Conservation (phyloP, 306 rosid species). For the Begonia loranthoides region DNA sequence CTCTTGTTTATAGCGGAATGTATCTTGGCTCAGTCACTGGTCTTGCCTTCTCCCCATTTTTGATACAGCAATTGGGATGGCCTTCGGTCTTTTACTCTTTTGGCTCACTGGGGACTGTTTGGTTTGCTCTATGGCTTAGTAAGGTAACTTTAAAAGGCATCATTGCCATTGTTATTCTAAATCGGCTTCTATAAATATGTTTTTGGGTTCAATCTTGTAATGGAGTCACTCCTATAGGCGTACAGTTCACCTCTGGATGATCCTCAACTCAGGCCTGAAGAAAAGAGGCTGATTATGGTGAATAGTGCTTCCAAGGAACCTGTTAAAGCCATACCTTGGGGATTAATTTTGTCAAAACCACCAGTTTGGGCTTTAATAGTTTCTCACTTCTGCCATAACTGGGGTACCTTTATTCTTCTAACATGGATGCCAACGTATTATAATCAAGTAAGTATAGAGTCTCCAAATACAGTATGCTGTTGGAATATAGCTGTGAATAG, state of each 20-base stretch:
- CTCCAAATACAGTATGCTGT: not conserved
- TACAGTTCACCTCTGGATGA: slow-evolving; percentile 91
- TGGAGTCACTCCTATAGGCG: slow-evolving; percentile 36
- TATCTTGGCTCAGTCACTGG: slow-evolving; percentile 98
- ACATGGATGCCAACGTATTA: slow-evolving; percentile 99
- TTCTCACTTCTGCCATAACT: slow-evolving; percentile 94
- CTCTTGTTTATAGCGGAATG: slow-evolving; percentile 97
- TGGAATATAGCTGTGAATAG: too few relatives aligned
- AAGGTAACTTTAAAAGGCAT: slow-evolving; percentile 35
- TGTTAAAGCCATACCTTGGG: slow-evolving; percentile 83
- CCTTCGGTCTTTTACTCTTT: slow-evolving; percentile 95
- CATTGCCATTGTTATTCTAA: not conserved
- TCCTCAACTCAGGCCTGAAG: slow-evolving; percentile 70
- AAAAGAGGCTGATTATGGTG: slow-evolving; percentile 59
- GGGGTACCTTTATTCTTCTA: slow-evolving; percentile 99
- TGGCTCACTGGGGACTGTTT: slow-evolving; percentile 88
- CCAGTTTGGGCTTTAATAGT: slow-evolving; percentile 97
- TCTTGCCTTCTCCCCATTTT: slow-evolving; percentile 83
- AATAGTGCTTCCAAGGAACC: slow-evolving; percentile 60
- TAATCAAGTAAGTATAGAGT: slow-evolving; percentile 55
- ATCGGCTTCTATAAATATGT: too few relatives aligned
- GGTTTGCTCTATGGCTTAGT: slow-evolving; percentile 67
- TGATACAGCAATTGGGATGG: slow-evolving; percentile 92
- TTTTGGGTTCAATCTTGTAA: slow-evolving; percentile 7
- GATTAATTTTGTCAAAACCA: slow-evolving; percentile 70